Evolutionary conservation across 139 green algal species (phyloP).

Genomic region (Picochlorum sp.): DNA sequence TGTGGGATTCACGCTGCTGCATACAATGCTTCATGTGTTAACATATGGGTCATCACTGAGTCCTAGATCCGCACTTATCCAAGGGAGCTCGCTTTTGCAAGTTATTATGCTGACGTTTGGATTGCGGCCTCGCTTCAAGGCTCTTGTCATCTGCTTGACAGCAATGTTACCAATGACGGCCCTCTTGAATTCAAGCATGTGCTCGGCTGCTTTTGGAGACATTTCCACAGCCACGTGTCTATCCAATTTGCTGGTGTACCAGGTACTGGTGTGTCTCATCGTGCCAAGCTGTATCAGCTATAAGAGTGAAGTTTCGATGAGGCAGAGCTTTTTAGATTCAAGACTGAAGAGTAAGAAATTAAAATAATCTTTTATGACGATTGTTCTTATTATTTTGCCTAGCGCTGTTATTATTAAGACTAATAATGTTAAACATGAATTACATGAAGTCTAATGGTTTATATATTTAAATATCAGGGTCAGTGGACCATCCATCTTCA

Average conservation of each 20-base stretch:
- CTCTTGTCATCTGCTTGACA: conserved; percentile 3
- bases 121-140: conserved; percentile 7
- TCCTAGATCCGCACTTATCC: conserved; percentile 17
- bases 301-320: conserved; percentile 1
- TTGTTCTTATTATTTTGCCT: too few species aligned
- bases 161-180: conserved; percentile 7
- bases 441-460: too few species aligned
- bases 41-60: conserved; percentile 6
- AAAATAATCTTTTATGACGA: background rate
- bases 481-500: conserved; percentile 29
- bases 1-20: conserved; percentile 7
- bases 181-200: conserved; percentile 16
- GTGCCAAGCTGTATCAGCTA: conserved; percentile 22
- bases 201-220: conserved; percentile 13
- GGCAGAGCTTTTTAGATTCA: too few species aligned
- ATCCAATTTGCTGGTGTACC: conserved; percentile 7
- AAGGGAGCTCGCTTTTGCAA: conserved; percentile 19
- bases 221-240: conserved; percentile 2
- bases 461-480: conserved; percentile 7
- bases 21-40: conserved; percentile 15
- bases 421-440: too few species aligned
- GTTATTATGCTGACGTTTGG: conserved; percentile 30
- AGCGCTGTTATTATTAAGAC: too few species aligned
- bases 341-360: too few species aligned
- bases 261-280: conserved; percentile 18